Base-by-base conservation (phyloP, 495 filamentous ascomycete species). In the Pyronema omphalodes region DNA sequence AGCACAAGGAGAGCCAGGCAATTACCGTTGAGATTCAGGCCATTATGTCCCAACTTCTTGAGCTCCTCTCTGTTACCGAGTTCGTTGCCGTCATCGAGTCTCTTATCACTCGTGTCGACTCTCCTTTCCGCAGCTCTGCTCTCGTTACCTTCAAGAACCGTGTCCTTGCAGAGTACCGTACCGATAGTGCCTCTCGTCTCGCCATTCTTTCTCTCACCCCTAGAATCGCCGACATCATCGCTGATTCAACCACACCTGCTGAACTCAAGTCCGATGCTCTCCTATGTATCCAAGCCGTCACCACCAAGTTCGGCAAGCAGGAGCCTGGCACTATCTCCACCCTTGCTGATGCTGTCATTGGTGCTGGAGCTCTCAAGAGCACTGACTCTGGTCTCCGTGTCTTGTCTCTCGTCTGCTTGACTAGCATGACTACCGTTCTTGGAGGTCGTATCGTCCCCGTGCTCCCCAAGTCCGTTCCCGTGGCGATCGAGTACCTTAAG, bases 231-330 rank as follows among this genome's bases (percentile, higher is more conserved):
- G 71, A 73, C 15, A 81, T 93, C 23, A 74, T 96, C 39, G 75
- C 81, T 9, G 81, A 83, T 18, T 70, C 76, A 17, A 4, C 18
- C 14, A 1, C 41, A 35, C 76, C 88, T 60, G 73, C 78, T 40
- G 71, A 77, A 37, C 77, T 91, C 61, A 89, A 86, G 67, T 82
- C 82, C 58, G 82, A 81, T 29, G 84, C 88, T 5, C 74, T 96
- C 40, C 74, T 76, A 39, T 96, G 91, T 61, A 83, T 94, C 47
- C 86, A 94, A 68, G 80, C 81, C 60, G 88, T 96, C 51, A 76
- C 84, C 7, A 86, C 93, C 68, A 84, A 84, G 64, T 94, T 93
- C 64, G 91, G 91, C 52, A 89, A 88, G 68, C 86, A 83, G 61
- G 83, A 61, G 9, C 58, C 39, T 12, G 29, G 37, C 7, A 80